A percentile compares a stretch with the other conserved stretches of the same genome.
Conservation (phyloP, 108 stramenopile species). For the Skeletonema grethae region DNA sequence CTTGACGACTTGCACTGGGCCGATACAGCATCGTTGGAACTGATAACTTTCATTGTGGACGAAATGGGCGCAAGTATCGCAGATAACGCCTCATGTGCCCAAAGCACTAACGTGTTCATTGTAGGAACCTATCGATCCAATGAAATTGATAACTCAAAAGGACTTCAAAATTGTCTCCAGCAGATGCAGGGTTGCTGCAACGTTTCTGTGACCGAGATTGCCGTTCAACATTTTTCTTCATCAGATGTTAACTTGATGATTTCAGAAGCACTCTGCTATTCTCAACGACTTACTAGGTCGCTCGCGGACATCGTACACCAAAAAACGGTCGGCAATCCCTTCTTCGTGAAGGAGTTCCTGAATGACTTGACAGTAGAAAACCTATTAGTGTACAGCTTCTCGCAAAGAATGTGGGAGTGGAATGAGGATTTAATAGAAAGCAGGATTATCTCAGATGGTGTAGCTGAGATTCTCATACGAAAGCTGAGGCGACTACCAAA, state of each 20-base stretch:
- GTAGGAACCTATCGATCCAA: slow-evolving; percentile 58
- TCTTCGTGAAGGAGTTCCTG: slow-evolving; percentile 41
- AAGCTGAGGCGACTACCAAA: slow-evolving; percentile 20
- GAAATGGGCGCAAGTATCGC: slow-evolving; percentile 15
- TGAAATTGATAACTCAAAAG: slow-evolving; percentile 40
- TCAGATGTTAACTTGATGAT: slow-evolving; percentile 25
- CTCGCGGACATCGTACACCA: slow-evolving; percentile 29
- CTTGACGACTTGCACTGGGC: slow-evolving; percentile 75
- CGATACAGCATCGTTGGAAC: slow-evolving; percentile 47
- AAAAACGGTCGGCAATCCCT: slow-evolving; percentile 53
- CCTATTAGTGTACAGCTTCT: slow-evolving; percentile 36
- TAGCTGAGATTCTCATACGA: slow-evolving; percentile 23
- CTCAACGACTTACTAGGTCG: slow-evolving; percentile 16
- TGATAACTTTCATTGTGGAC: slow-evolving; percentile 42
- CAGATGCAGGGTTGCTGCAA: slow-evolving; percentile 5
- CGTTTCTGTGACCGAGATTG: slow-evolving; percentile 17
- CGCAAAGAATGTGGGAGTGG: slow-evolving; percentile 55
- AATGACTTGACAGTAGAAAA: slow-evolving; percentile 18
- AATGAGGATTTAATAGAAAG: slow-evolving; percentile 27
- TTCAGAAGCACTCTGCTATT: slow-evolving; percentile 19
- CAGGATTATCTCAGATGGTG: background rate
- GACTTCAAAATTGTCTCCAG: slow-evolving; percentile 6
- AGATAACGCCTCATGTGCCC: background rate
- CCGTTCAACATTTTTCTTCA: slow-evolving; percentile 7
- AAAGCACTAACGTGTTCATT: slow-evolving; percentile 25